phyloP scores from a whole-genome alignment of 768 basidiomycete species.

The Suillus alpinus region DNA sequence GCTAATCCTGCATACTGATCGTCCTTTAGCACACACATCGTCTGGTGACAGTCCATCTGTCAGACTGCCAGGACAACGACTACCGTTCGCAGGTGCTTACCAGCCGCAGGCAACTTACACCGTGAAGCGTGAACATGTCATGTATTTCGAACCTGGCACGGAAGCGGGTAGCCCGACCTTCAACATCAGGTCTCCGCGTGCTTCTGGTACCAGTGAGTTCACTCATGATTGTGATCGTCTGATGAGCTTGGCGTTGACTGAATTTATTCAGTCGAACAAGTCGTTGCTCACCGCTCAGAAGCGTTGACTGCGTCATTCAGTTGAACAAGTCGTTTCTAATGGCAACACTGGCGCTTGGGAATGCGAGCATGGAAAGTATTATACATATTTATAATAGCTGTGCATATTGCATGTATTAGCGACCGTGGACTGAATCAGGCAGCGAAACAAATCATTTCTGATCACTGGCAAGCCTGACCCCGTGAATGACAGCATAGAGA shows the following conservation, averaged over 20 bases:
- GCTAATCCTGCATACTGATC: not conserved
- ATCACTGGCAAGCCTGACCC: not conserved
- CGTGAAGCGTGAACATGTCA: not conserved
- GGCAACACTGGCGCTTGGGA: too few relatives aligned
- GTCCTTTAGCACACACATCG: not conserved
- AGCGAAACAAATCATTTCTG: not conserved
- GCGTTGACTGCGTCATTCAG: slow-evolving; percentile 4
- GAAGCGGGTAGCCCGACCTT: not conserved
- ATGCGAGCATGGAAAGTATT: too few relatives aligned
- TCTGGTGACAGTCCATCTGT: not conserved
- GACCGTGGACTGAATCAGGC: not conserved
- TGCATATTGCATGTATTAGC: too few relatives aligned
- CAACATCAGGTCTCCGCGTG: not conserved
- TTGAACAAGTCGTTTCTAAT: not conserved
- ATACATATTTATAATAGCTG: too few relatives aligned
- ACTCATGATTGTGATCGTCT: not conserved
- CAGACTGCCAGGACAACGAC: not conserved
- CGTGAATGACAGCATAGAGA: not conserved
- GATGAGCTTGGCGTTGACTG: not conserved
- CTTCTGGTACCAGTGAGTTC: not conserved
- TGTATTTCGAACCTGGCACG: not conserved
- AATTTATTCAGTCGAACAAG: not conserved
- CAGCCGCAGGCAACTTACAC: not conserved
- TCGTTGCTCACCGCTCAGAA: slow-evolving; percentile 47
- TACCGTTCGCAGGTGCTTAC: not conserved